Evolutionary conservation across 805 yeast genomes (phyloP), one percentile per base, ranked within the genome.

Genomic region (Jamesozyma piceae): DNA sequence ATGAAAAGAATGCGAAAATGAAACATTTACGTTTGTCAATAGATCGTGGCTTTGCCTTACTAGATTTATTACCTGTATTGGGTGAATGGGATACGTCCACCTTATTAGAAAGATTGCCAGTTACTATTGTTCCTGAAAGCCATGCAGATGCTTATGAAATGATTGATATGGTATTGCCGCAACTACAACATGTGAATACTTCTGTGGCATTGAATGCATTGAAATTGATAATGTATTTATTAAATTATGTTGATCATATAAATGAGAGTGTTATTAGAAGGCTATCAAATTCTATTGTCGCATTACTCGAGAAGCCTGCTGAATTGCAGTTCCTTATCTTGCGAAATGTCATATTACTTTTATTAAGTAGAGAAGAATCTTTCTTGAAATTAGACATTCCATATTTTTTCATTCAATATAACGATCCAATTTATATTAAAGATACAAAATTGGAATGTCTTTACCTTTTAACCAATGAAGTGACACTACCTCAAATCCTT

Each of bases 401-500:
- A 41, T 75, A 78, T 64, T 86, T 89, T 57, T 88, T 86, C 62
- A 81, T 92, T 63, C 78, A 78, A 45, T 84, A 76, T 53, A 82
- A 83, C 58, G 96, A 89, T 58, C 92, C 95, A 1, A 77, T 84
- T 19, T 90, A 85, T 58, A 78, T 90, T 56, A 86, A 88, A 59
- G 90, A 87, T 53, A 84, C 96, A 4, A 90, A 90, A 55, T 67
- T 90, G 36, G 97, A 90, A 57, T 82, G 92, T 45, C 78, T 90
- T 19, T 85, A 83, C 52, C 66, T 86, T 30, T 66, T 90, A 37
- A 94, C 97, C 1, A 73, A 77, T 53, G 78, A 76, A 41, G 49
- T 60, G 9, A 84, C 83, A 52, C 68, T 82, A 37, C 68, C 66
- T 4, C 63, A 70, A 31, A 86, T 90, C 1, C 65, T 89, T 37